Percentiles rank a stretch among this genome's conserved stretches.
These are phyloP conservation scores for Wolfiporia cocos DNA, from an alignment of 1,284 basidiomycete species.

Conservation along the genomic window DNA sequence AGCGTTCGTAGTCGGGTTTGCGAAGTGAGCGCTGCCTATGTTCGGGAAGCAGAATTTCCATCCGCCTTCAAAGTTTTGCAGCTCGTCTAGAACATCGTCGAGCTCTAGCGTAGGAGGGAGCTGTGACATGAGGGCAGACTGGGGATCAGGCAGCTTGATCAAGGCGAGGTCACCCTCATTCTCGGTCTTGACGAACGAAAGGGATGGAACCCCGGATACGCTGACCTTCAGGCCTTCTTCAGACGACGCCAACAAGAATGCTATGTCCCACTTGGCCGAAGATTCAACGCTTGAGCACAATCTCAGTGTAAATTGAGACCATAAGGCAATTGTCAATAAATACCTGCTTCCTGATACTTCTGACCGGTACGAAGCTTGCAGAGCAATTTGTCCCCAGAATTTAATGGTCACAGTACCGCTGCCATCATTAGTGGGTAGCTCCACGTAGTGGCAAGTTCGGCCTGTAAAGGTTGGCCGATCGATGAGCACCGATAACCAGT, in stretches of 20 bases:
- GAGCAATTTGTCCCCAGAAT: too few species aligned
- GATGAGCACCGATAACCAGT: too few species aligned
- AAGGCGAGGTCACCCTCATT: too few species aligned
- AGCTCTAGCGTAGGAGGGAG: constrained; percentile 8
- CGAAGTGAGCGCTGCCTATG: constrained; percentile 4
- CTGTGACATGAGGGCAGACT: constrained; percentile 1
- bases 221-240: constrained; percentile 12
- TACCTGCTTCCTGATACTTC: too few species aligned
- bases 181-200: constrained; percentile 14
- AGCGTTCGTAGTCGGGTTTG: constrained; percentile 10
- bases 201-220: constrained; percentile 6
- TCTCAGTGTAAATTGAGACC: background rate
- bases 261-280: constrained; percentile 13
- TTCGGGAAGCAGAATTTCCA: constrained; percentile 9
- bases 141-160: too few species aligned
- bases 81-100: constrained; percentile 5
- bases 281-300: constrained; percentile 13
- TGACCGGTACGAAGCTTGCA: too few species aligned
- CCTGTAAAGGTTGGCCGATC: too few species aligned
- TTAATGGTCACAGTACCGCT: too few species aligned
- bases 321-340: too few species aligned
- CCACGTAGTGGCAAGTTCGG: too few species aligned
- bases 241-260: constrained; percentile 11
- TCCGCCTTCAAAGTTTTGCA: constrained; percentile 9
- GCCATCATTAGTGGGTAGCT: too few species aligned